Conservation (phyloP, 495 filamentous ascomycete species). For the Penicillium silybi region DNA sequence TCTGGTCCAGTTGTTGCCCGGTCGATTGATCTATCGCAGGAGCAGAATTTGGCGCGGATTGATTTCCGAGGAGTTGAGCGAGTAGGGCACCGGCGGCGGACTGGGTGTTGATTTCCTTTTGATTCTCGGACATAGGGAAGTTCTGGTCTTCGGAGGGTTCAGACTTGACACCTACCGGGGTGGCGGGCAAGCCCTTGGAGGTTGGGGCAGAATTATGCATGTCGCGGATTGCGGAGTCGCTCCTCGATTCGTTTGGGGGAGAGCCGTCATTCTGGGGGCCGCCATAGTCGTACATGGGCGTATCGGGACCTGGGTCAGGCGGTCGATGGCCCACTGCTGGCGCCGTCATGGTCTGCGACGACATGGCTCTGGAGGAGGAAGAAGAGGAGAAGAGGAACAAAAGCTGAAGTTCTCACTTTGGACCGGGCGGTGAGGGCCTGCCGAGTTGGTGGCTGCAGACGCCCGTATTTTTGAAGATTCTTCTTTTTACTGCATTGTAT, state of each 20-base stretch:
- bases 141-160: constrained; percentile 22
- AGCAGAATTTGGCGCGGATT: constrained; percentile 22
- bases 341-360: constrained; percentile 56
- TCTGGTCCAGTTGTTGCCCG: constrained; percentile 6
- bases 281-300: constrained; percentile 41
- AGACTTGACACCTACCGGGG: constrained; percentile 35
- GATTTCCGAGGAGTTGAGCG: constrained; percentile 42
- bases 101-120: constrained; percentile 28
- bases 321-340: constrained; percentile 51
- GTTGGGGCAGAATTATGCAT: constrained; percentile 44
- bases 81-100: constrained; percentile 44
- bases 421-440: constrained; percentile 30
- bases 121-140: constrained; percentile 7
- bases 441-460: constrained; percentile 24
- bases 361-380: constrained; percentile 42
- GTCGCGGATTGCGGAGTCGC: constrained; percentile 45
- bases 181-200: constrained; percentile 30
- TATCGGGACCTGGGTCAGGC: constrained; percentile 42
- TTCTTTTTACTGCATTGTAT: constrained; percentile 16
- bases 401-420: constrained; percentile 29
- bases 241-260: constrained; percentile 34
- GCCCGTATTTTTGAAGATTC: constrained; percentile 15
- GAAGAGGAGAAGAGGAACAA: constrained; percentile 25
- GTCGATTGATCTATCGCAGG: constrained; percentile 9
- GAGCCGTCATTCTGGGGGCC: constrained; percentile 29